A percentile compares a stretch with the other conserved stretches of the same genome.
These are phyloP conservation scores for Trametes cinnabarina DNA, from an alignment of 768 basidiomycete genomes.

Conservation along the genomic window DNA sequence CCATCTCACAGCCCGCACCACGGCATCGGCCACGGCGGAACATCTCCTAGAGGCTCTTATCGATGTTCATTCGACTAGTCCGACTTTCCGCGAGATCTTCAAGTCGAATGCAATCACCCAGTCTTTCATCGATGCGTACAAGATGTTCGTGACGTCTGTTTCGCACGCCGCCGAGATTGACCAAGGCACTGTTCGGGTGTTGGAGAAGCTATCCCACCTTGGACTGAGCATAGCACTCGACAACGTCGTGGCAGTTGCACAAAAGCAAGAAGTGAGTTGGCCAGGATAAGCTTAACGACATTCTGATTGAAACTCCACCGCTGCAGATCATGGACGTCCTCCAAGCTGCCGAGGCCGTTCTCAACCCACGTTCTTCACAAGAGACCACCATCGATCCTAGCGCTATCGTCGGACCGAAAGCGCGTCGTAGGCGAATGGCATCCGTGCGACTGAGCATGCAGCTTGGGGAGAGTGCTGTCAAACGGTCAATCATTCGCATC, in stretches of 20 bases:
- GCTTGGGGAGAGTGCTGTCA: conserved; percentile 58
- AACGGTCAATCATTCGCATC: conserved; percentile 61
- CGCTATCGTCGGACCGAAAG: conserved; percentile 51
- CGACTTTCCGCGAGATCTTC: conserved; percentile 71
- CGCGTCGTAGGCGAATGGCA: conserved; percentile 49
- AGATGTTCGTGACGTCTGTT: conserved; percentile 49
- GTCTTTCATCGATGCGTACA: conserved; percentile 63
- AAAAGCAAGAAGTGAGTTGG: conserved; percentile 67
- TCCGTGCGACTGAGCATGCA: conserved; percentile 62
- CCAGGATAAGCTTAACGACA: not conserved
- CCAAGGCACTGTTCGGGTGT: conserved; percentile 47
- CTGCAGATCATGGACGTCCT: conserved; percentile 57
- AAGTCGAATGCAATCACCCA: conserved; percentile 68
- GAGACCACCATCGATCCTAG: conserved; percentile 52
- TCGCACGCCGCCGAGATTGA: conserved; percentile 39
- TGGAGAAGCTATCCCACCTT: conserved; percentile 71
- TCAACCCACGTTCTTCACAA: conserved; percentile 46
- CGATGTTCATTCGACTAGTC: conserved; percentile 59
- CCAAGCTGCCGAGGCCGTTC: conserved; percentile 49
- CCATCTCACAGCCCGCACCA: not conserved
- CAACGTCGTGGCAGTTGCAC: conserved; percentile 54
- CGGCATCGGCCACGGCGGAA: conserved; percentile 47
- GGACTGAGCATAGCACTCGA: conserved; percentile 67
- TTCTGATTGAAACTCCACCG: not conserved
- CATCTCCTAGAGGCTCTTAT: conserved; percentile 67